A percentile compares a stretch with the other conserved stretches of the same genome.
phyloP scores from a whole-genome alignment of 768 basidiomycete species.

The Podaxis rugospora region DNA sequence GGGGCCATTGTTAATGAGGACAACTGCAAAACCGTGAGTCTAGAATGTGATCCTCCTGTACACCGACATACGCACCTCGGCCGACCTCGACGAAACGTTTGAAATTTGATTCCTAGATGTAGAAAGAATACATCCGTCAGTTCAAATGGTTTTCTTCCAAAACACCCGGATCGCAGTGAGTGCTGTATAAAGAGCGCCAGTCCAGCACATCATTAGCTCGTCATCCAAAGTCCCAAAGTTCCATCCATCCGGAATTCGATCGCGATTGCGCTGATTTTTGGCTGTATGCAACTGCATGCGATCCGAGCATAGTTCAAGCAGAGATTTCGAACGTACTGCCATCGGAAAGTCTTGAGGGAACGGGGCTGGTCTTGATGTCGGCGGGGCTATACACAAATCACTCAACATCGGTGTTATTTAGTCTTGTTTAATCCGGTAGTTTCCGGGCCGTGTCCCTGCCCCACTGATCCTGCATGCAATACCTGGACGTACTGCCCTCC shows the following conservation, averaged over 20 bases:
- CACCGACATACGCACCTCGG: constrained; percentile 55
- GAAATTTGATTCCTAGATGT: constrained; percentile 75
- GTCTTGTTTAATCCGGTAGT: not conserved
- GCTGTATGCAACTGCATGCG: not conserved
- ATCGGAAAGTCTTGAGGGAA: constrained; percentile 9
- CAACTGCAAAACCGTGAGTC: constrained; percentile 45
- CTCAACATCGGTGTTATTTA: not conserved
- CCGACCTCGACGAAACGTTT: constrained; percentile 98
- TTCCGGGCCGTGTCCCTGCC: not conserved
- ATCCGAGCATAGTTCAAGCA: not conserved
- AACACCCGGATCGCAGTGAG: not conserved
- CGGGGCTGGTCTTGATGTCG: constrained; percentile 10
- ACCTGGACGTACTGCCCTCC: constrained; percentile 12
- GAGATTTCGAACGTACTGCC: constrained; percentile 6
- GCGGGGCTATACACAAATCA: not conserved
- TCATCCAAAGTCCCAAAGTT: constrained; percentile 2
- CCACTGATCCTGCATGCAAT: not conserved
- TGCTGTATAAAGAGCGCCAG: not conserved
- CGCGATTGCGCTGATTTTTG: not conserved
- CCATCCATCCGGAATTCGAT: constrained; percentile 9
- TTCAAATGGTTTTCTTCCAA: not conserved
- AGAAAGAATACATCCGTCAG: not conserved
- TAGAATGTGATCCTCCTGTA: not conserved
- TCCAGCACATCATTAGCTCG: not conserved
- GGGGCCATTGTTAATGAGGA: constrained; percentile 90